Evolutionary conservation across 768 basidiomycete genomes (phyloP).

Genomic region (Zangia roseola): DNA sequence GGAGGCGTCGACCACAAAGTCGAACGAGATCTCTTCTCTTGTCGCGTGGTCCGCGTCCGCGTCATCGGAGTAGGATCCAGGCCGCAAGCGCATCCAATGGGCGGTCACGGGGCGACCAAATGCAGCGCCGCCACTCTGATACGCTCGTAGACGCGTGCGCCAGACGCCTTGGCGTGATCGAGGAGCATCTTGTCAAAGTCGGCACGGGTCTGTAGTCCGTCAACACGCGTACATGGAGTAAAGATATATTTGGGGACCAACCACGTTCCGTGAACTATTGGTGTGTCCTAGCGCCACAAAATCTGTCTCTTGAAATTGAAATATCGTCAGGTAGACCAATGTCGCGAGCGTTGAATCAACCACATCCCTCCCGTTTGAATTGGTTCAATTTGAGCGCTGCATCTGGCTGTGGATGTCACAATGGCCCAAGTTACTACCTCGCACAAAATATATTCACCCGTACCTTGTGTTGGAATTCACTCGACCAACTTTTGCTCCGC

Average conservation of each 20-base stretch:
- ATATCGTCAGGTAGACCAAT: not conserved
- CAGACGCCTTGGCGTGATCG: not conserved
- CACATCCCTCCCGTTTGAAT: conserved; percentile 31
- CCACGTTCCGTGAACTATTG: conserved; percentile 8
- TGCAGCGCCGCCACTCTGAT: not conserved
- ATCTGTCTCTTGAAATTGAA: conserved; percentile 3
- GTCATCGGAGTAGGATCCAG: conserved; percentile 33
- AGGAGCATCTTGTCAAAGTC: conserved; percentile 7
- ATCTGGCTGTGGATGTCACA: not conserved
- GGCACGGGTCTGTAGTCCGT: not conserved
- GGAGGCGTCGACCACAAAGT: conserved; percentile 12
- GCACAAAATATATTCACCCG: not conserved
- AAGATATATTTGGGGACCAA: too few species aligned
- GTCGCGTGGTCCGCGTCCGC: too few species aligned
- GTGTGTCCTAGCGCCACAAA: conserved; percentile 1
- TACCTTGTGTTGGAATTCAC: conserved; percentile 12
- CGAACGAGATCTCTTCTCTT: not conserved
- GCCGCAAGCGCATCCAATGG: conserved; percentile 29
- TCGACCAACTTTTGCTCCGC: conserved; percentile 6
- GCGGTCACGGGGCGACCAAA: conserved; percentile 39
- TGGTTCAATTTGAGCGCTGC: conserved; percentile 3
- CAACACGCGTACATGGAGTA: not conserved
- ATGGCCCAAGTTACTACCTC: too few species aligned
- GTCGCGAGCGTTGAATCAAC: too few species aligned
- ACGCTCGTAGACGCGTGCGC: not conserved